Base-by-base conservation (phyloP, 176 grass and related monocot species). In the Coix lacrymajobi region DNA sequence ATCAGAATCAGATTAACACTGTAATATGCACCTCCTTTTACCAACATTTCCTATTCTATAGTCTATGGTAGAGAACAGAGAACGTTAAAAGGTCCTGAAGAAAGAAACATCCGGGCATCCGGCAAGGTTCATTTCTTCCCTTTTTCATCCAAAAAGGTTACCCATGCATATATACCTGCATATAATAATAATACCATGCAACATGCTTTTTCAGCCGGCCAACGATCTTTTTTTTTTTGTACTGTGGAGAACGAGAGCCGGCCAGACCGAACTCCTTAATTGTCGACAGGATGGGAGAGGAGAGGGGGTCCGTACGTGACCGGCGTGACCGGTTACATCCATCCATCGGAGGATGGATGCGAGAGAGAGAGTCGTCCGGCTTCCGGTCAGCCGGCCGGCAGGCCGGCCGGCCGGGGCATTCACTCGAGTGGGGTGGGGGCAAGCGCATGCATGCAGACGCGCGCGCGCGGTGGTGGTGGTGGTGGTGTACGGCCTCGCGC, bases 351-450 rank as follows among this genome's bases (percentile, higher is more conserved):
- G 14, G 78, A 43, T 66, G 76, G 76, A 45, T 51, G 45, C 1
- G 45, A 17, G 45, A 48, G 44, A 40, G 9, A 40, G 1, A 40
- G 39, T 40, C 39, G 39, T 40, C 39, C 39, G 39, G 39, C 13
- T 13, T 46, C 44, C 43, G 43, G 43, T 13, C 14, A 16, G 44
- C 44, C 44, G 14, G 44, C 43, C n/a, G n/a, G n/a, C 11, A 29
- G 39, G n/a, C n/a, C 26, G 36, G 62, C 9, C 36, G 38, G 69
- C 22, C 5, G 39, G 22, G 64, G 82, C 78, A 89, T 85, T 89
- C 79, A 86, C 77, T 86, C 58, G 69, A 90, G 78, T 82, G 72
- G 83, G 82, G 78, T 82, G 72, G 83, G 82, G 71, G 56, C 71
- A 77, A 45, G 71, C 68, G 40, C 38, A 29, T 29, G 36, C 37